phyloP scores from a whole-genome alignment of 257 asterid species.

The Orobanche coerulescens region DNA sequence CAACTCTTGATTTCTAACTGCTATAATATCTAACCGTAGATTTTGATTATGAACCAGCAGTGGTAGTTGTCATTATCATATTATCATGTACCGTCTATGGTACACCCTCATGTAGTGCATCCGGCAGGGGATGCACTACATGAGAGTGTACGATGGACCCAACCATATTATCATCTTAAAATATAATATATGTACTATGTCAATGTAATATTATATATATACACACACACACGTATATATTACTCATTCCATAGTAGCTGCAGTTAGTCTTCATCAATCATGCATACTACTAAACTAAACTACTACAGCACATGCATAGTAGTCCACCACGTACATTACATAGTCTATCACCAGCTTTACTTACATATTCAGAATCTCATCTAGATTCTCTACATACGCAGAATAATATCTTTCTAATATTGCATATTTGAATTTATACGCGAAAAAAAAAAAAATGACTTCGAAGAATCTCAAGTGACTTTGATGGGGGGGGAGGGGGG shows the following conservation, averaged over 20 bases:
- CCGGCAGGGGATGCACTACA: too few species aligned
- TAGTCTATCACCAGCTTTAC: background rate
- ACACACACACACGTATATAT: too few species aligned
- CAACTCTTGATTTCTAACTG: conserved; percentile 22
- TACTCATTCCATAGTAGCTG: conserved; percentile 10
- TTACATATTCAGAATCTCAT: conserved; percentile 25
- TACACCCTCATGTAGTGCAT: too few species aligned
- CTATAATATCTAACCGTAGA: conserved; percentile 22
- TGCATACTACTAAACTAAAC: background rate
- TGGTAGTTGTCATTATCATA: conserved; percentile 22
- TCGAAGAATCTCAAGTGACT: conserved; percentile 23
- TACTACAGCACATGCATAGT: background rate
- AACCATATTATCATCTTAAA: too few species aligned
- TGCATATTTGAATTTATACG: background rate
- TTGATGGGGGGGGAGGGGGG: too few species aligned
- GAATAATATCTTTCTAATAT: conserved; percentile 7
- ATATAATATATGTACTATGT: too few species aligned
- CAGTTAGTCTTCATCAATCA: conserved; percentile 25
- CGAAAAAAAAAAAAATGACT: background rate
- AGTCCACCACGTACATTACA: background rate
- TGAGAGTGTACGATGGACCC: too few species aligned
- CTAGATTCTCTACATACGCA: conserved; percentile 27
- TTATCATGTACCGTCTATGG: too few species aligned
- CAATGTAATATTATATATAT: too few species aligned
- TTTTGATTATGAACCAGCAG: conserved; percentile 16